Conservation (phyloP, 768 basidiomycete genomes). For the Pleurotus djamor region DNA sequence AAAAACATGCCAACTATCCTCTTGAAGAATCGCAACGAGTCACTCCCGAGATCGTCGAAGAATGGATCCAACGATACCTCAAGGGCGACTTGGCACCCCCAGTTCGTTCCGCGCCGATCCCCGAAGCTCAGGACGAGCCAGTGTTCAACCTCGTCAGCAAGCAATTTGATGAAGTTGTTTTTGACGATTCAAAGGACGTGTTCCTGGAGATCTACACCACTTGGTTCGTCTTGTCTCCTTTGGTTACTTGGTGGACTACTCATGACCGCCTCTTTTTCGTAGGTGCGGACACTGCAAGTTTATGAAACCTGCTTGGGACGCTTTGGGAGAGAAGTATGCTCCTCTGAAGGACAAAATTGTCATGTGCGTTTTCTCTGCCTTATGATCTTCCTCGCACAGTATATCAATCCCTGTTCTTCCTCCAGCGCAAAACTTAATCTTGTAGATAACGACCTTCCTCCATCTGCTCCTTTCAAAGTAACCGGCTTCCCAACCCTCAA, state of each 20-base stretch:
- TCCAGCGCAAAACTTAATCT: slow-evolving; percentile 93
- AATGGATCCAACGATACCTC: slow-evolving; percentile 63
- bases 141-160: slow-evolving; percentile 86
- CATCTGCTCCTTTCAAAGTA: slow-evolving; percentile 81
- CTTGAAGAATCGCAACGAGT: slow-evolving; percentile 66
- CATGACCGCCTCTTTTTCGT: neutral
- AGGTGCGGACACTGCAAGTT: slow-evolving; percentile 98
- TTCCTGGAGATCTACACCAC: slow-evolving; percentile 97
- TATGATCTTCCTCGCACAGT: too few relatives aligned
- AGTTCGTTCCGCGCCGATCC: slow-evolving; percentile 89
- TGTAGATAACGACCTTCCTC: slow-evolving; percentile 93
- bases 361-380: slow-evolving; percentile 52
- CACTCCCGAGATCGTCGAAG: slow-evolving; percentile 51
- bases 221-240: slow-evolving; percentile 58
- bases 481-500: slow-evolving; percentile 93
- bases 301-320: slow-evolving; percentile 92
- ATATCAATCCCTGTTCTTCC: neutral
- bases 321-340: slow-evolving; percentile 82
- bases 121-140: slow-evolving; percentile 76
- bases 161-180: slow-evolving; percentile 84
- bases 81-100: slow-evolving; percentile 74
- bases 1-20: slow-evolving; percentile 89
- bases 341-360: slow-evolving; percentile 68
- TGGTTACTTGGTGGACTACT: too few relatives aligned
- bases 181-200: slow-evolving; percentile 89